Evolutionary conservation across 2,329 filamentous ascomycete genomes (phyloP), one percentile per base, ranked within the genome.

Genomic region (Trichoderma arundinaceum): DNA sequence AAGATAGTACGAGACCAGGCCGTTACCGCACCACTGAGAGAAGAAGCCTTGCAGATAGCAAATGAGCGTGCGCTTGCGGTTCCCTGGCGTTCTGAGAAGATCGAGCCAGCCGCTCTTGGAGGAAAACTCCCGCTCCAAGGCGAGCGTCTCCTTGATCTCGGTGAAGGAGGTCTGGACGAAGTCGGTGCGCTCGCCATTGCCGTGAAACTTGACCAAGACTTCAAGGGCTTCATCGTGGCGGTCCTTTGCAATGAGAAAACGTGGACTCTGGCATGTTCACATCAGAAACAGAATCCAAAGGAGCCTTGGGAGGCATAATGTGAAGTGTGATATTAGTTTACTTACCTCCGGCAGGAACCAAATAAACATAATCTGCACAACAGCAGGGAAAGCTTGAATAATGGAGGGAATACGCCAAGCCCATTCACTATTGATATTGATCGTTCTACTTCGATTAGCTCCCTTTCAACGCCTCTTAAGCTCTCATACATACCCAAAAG

Each of bases 361-460:
- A 75, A 92, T 87, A 71, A 88, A 88, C n/a, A 77, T 62, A 46
- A 90, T 78, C 78, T 90, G 88, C 64, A 90, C 79, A 12, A 88
- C 68, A 0, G 86, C 88, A 0, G 88, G 87, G 0, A 86, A 73
- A 38, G 84, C 82, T 77, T 91, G 88, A 12, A 90, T 78, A n/a
- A 90, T 79, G 8, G 85, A 86, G 58, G 89, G 87, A 43, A 85
- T 85, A 57, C 88, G 81, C 89, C 89, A 91, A 2, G 86, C 86
- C 88, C 88, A 90, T 71, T 89, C 80, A 68, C 76, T 83, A 8
- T 77, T 72, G 66, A 90, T 84, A 41, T 61, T 61, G 13, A 61
- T 61, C 0, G 58, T 61, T 10, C 58, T 61, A 10, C 35, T 17
- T 17, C 22, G 9, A 44, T 61, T 28, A 61, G 46, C 6, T 5